Evolutionary conservation across 352 stramenopile species (phyloP), one percentile per base, ranked within the genome.

Genomic region (Pythium coloratum): DNA sequence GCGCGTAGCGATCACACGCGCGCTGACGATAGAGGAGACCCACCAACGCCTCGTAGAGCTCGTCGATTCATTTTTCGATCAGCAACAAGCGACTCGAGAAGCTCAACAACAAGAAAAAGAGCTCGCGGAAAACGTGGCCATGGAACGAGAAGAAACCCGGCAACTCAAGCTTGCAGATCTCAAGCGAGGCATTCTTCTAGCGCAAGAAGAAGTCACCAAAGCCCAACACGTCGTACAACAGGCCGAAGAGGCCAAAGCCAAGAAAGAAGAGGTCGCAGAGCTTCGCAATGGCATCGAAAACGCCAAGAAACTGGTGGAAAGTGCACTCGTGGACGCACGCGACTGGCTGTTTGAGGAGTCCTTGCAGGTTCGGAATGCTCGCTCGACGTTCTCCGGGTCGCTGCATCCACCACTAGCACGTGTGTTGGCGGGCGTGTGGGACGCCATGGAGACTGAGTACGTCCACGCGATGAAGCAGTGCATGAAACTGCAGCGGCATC

Each of bases 241-340:
- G 47, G 85, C 75, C 6, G 85, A 93, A 72, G 82, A 91, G 47
- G 72, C 77, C 14, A 94, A 91, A 56, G 80, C 77, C 26, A 94
- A 94, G 62, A 94, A 94, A 64, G 85, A 94, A 34, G 83, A 94
- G 38, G 51, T 89, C 38, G 55, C 72, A 0, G 83, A 88, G 47
- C 65, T 88, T n/a, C 75, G 76, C 8, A 62, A 68, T 44, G 72
- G 69, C 3, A 34, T 79, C 9, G 80, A 89, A 18, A 59, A 46
- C 24, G 69, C 74, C 6, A 65, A 73, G 14, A 74, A 74, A 30
- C 44, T 51, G 20, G 64, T 79, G 18, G 69, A 79, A 18, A 28
- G 12, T 6, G 66, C 66, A 14, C 24, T 79, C 1, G 28, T 67
- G 8, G 61, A 51, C 5, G 66, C 62, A 10, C 53, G 54, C 8